Evolutionary conservation across 2,329 filamentous ascomycete species (phyloP).

Genomic region (Eutypella sp.): DNA sequence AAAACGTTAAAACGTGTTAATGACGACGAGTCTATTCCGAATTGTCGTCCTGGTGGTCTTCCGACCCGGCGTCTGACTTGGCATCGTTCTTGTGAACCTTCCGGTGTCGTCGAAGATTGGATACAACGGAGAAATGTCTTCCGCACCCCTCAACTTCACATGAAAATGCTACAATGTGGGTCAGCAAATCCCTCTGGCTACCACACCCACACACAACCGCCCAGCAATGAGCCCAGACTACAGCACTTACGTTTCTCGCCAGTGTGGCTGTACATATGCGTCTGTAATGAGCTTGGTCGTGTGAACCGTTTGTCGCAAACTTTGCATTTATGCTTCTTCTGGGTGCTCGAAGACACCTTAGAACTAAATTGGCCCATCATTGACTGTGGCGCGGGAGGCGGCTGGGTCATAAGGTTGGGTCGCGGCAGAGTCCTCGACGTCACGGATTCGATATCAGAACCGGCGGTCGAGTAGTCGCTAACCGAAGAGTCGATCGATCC

Average conservation of each 20-base stretch:
- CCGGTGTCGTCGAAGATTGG: slow-evolving; percentile 87
- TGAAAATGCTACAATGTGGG: slow-evolving; percentile 65
- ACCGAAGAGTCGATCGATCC: slow-evolving; percentile 79
- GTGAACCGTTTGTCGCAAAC: slow-evolving; percentile 98
- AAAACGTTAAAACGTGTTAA: slow-evolving; percentile 9
- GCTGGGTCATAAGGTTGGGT: slow-evolving; percentile 59
- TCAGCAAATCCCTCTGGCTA: slow-evolving; percentile 7
- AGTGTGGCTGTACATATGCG: slow-evolving; percentile 98
- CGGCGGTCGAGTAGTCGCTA: slow-evolving; percentile 87
- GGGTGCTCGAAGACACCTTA: slow-evolving; percentile 89
- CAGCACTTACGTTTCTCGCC: slow-evolving; percentile 86
- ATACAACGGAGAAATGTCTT: slow-evolving; percentile 94
- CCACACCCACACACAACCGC: not conserved
- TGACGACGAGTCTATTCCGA: slow-evolving; percentile 41
- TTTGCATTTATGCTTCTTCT: slow-evolving; percentile 99
- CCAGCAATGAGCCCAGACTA: not conserved
- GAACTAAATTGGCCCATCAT: slow-evolving; percentile 99
- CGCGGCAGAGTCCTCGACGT: slow-evolving; percentile 78
- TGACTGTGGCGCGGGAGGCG: slow-evolving; percentile 81
- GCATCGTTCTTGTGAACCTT: slow-evolving; percentile 88
- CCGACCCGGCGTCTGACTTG: slow-evolving; percentile 58
- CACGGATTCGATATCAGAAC: slow-evolving; percentile 79
- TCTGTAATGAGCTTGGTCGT: slow-evolving; percentile 87
- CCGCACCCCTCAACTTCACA: slow-evolving; percentile 95
- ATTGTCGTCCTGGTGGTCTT: slow-evolving; percentile 58